Percentiles rank a stretch among this genome's conserved stretches.
These are phyloP conservation scores for Mortierella hygrophila DNA, from an alignment of 192 early-diverging fungal species.

Conservation along the genomic window DNA sequence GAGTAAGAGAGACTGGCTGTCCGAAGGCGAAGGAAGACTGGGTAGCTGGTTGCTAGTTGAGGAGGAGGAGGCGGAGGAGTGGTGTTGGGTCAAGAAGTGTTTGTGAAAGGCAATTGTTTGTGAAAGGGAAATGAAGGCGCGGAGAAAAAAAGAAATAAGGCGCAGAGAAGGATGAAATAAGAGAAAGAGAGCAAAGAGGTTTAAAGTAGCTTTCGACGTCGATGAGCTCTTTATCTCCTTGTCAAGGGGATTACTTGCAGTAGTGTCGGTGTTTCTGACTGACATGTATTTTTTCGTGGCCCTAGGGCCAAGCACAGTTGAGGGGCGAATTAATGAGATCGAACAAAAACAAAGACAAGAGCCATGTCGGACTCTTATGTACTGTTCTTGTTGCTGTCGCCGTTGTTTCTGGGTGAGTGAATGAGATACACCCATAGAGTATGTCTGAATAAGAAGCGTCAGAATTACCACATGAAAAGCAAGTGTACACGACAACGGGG, in stretches of 20 bases:
- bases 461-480: slow-evolving; percentile 6
- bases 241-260: neutral
- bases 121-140: no score
- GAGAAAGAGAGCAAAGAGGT: no score
- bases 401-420: neutral
- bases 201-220: neutral
- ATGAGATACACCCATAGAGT: no score
- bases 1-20: neutral
- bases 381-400: neutral
- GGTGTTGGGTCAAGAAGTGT: no score
- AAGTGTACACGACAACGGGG: neutral
- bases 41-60: no score
- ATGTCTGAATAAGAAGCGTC: neutral
- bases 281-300: neutral
- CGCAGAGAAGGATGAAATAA: no score
- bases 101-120: no score
- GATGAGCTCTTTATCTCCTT: neutral
- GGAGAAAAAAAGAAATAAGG: no score
- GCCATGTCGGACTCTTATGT: slow-evolving; percentile 1
- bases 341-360: neutral
- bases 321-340: neutral
- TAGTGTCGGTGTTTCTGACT: neutral
- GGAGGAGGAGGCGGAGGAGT: no score
- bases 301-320: slow-evolving; percentile 11
- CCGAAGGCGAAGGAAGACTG: no score